Base-by-base conservation (phyloP, 2,329 filamentous ascomycete genomes). In the Phaeosphaeria sp. region DNA sequence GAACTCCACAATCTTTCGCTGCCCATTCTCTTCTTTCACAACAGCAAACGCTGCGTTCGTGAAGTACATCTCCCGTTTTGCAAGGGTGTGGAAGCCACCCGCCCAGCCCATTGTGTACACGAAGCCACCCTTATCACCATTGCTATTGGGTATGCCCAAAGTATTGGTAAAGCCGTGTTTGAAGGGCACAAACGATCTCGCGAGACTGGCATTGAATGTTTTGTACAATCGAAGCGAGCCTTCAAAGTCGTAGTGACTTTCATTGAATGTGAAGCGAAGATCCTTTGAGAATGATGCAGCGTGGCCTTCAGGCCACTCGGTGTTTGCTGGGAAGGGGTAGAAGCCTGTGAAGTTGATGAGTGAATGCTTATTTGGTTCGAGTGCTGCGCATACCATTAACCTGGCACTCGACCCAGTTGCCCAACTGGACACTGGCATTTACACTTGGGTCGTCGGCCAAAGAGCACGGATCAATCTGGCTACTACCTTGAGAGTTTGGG, bases 61-160 rank as follows among this genome's bases (percentile, higher is more conserved):
- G 42, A 68, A 73, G 48, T 67, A 75, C 50, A 75, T 48, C 30
- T 68, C 63, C 1, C 60, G 62, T 52, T 69, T 63, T 6, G 59
- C 55, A 5, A 62, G 36, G 7, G 52, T 59, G 25, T 71, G 68
- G 25, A 59, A 64, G 1, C 72, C 72, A 20, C 72, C 72, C 3
- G 72, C 71, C 72, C 72, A 75, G 1, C 72, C 72, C 27, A 72
- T 67, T 61, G 68, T 61, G 52, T 74, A 75, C 21, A 73, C 72
- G 25, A 72, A 68, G 17, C 72, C 72, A 7, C 72, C 72, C 48
- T 66, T 72, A 50, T 73, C 71, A 46, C 70, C 69, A 49, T 68
- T 73, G 0, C 56, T 50, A 52, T 73, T 71, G 17, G 72, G 72
- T 2, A 75, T 58, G 10, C 68, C 71, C 3, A 73, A 58, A 1